Evolutionary conservation across 441 rosid species (phyloP), one percentile per base, ranked within the genome.

Genomic region (Oxalis stricta): DNA sequence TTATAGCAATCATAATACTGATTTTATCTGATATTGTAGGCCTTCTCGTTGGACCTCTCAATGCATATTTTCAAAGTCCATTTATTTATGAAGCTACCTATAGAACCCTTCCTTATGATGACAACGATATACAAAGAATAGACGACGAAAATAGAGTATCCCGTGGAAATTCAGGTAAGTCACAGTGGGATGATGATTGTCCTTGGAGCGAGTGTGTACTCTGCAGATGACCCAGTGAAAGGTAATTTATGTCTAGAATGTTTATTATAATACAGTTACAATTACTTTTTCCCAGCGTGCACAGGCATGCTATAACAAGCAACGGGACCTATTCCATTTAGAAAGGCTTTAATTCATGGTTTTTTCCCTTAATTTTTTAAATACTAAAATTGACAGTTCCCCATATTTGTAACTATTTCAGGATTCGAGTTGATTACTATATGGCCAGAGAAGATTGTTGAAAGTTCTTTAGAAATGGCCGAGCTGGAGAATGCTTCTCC

Each of bases 151-250:
- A 55, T 54, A 50, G 51, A 55, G 83, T 72, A 51, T 44, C 66
- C 59, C 63, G 42, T 20, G 79, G 49, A 50, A 66, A 57, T 56
- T 44, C 53, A 52, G 64, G 56, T 41, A 76, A 61, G 53, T 61
- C 69, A 38, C 88, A 76, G 11, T 87, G 97, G 99, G 99, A 92
- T 68, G 95, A 84, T 64, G 94, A 76, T 66, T 92, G 94, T 59
- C 94, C 99, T 57, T 92, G 99, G 97, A 87, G 86, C 56, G 95
- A 82, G 74, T 87, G 99, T n/a, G 99, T 87, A 84, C 66, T 87
- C 94, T 55, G 86, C 95, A 5, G 99, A 87, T 70, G 88, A 92
- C 64, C 95, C 84, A 10, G 58, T 92, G 26, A 74, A 70, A 80
- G 97, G 99, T 87, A 59, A 36, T 35, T 44, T 54, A 9, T 31